Base-by-base conservation (phyloP, 495 filamentous ascomycete species). In the Trichoderma parareesei region DNA sequence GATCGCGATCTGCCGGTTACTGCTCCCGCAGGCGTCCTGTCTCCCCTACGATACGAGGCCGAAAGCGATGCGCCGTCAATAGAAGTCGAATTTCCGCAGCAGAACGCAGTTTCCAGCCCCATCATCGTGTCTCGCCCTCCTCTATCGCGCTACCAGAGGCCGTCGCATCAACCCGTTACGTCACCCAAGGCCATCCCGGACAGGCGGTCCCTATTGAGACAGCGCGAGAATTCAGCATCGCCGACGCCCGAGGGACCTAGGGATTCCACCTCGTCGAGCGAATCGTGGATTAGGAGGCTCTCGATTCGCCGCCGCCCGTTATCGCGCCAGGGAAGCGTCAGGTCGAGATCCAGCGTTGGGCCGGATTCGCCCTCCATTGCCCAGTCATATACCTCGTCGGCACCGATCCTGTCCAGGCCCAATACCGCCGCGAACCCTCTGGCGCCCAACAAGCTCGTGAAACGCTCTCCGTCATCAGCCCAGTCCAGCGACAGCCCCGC, bases 391-490 rank as follows among this genome's bases (percentile, higher is more conserved):
- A 85, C 83, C 38, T 91, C 90, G 35, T 82, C 80, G 8, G 87
- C 84, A 53, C 88, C 89, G 44, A 89, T 89, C 38, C 71, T 89
- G 37, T 69, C 79, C 16, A 68, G 72, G 43, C 44, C 67, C 55
- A 67, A 71, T 63, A 73, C 81, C 13, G 62, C 73, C 14, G 73
- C 76, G 59, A 75, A 84, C 64, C 77, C 83, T 65, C 71, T 81
- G 65, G 69, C 81, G 46, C 86, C 89, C 16, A 97, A 97, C 75
- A 97, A 95, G 76, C 78, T 97, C 35, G 87, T 97, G 40, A 98
- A 97, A 77, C 87, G 93, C 13, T 90, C 92, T 18, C 67, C 71
- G 27, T 27, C 27, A 20, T 72, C 73, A 55, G 80, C 86, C 41
- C 80, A 82, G 65, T 78, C 71, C 72, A 75, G 77, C 65, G 72